Percentiles rank a stretch among this genome's conserved stretches.
Conservation (phyloP, 2,329 filamentous ascomycete genomes). For the Aspergillus sp. region DNA sequence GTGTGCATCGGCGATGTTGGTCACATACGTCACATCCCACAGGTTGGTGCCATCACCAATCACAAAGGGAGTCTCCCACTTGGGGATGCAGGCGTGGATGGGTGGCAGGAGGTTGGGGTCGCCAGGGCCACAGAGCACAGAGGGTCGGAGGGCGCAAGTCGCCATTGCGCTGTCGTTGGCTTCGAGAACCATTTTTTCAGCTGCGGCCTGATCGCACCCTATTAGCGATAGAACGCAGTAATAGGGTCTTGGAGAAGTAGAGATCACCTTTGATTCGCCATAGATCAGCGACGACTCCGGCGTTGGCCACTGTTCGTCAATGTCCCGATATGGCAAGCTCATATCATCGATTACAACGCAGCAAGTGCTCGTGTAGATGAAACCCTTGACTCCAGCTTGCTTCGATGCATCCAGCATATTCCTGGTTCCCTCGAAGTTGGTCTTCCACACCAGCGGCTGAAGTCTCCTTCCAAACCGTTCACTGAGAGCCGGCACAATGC, state of each 20-base stretch:
- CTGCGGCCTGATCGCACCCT: slow-evolving; percentile 26
- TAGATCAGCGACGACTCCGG: slow-evolving; percentile 34
- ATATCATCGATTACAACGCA: slow-evolving; percentile 48
- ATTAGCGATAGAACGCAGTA: slow-evolving; percentile 6
- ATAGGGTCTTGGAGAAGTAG: neutral
- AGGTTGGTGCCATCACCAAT: slow-evolving; percentile 36
- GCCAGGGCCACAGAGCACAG: slow-evolving; percentile 37
- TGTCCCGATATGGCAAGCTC: slow-evolving; percentile 26
- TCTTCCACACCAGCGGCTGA: slow-evolving; percentile 36
- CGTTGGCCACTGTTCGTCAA: slow-evolving; percentile 34
- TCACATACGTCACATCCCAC: slow-evolving; percentile 39
- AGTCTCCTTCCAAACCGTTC: slow-evolving; percentile 30
- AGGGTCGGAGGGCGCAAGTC: slow-evolving; percentile 37
- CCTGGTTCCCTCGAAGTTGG: slow-evolving; percentile 49
- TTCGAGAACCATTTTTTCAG: slow-evolving; percentile 34
- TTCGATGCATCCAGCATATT: slow-evolving; percentile 44
- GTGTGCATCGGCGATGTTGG: slow-evolving; percentile 39
- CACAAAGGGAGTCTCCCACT: slow-evolving; percentile 35
- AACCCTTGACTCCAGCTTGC: slow-evolving; percentile 37
- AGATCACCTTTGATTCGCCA: slow-evolving; percentile 35
- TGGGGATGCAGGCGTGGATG: slow-evolving; percentile 38
- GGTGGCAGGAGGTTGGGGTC: slow-evolving; percentile 36
- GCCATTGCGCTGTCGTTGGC: slow-evolving; percentile 26
- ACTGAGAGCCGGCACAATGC: slow-evolving; percentile 33
- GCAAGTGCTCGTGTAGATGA: slow-evolving; percentile 51